Evolutionary conservation across 345 rosid species (phyloP), one percentile per base, ranked within the genome.

Genomic region (Eucalyptus regnans): DNA sequence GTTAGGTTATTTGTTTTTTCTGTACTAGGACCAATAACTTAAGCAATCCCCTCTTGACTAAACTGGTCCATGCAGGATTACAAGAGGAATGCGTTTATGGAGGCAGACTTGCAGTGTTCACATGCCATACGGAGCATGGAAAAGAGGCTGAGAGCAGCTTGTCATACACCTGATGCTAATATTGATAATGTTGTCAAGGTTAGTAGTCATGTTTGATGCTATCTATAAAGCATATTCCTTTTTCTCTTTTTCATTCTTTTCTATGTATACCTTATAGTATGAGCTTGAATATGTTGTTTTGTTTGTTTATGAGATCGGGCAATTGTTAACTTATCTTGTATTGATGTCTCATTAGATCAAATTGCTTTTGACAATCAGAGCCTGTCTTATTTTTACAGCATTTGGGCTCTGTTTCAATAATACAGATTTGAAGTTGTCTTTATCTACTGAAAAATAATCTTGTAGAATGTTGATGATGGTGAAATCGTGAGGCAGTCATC

Each of bases 111-210:
- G 92, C 93, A 71, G 51, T 97, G 99, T 91, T 93, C 98, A 87
- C 94, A 89, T 90, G 79, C 94, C 83, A 91, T 97, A 50, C 99
- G 94, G 91, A 94, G 94, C 84, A 97, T 98, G 99, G 99, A 96
- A 91, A 96, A 94, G 94, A 96, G 95, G 89, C 92, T 98, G 89
- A 94, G 99, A 91, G 94, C 98, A 89, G 99, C 99, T 89, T 98
- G 99, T 90, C 97, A 97, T 93, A 93, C 97, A 92, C 94, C 97
- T 88, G 95, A 95, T 93, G 96, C 97, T 64, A 96, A 89, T 92
- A 90, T 96, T 89, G 99, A 97, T 89, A 96, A 92, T 89, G 93
- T 96, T 90, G 95, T 96, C 58, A 97, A 96, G 96, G 99, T 98
- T 91, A 87, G 92, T 66, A 50, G 48, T 88, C 71, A 88, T 89